These are phyloP conservation scores for Mycena latifolia DNA, from an alignment of 768 basidiomycete genomes.

Conservation along the genomic window DNA sequence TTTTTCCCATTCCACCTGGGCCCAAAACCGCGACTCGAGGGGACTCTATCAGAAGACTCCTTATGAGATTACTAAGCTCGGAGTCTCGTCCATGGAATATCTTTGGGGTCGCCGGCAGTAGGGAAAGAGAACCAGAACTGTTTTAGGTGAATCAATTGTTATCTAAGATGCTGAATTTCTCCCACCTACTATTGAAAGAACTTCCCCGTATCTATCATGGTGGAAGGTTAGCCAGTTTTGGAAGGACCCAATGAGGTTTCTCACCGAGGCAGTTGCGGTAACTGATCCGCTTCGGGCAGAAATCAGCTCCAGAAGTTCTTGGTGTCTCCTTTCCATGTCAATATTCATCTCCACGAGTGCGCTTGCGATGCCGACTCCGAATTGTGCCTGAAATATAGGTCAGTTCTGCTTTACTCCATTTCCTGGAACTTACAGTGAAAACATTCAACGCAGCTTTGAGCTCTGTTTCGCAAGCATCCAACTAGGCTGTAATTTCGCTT, in stretches of 20 bases:
- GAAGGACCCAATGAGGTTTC: too few species aligned
- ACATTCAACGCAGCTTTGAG: not conserved
- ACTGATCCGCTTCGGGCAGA: too few species aligned
- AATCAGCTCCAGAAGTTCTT: too few species aligned
- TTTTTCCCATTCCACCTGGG: too few species aligned
- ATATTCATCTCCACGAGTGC: too few species aligned
- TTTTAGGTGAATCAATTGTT: not conserved
- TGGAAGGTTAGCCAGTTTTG: too few species aligned
- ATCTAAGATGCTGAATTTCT: not conserved
- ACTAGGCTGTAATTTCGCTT: too few species aligned
- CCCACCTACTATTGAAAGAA: not conserved
- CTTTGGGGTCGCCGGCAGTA: too few species aligned
- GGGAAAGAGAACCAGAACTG: not conserved
- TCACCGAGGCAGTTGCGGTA: too few species aligned
- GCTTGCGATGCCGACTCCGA: not conserved
- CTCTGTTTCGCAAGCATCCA: too few species aligned
- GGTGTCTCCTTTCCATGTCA: too few species aligned
- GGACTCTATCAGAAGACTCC: not conserved
- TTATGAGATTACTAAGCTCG: not conserved
- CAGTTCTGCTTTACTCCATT: not conserved
- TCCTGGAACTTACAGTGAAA: not conserved
- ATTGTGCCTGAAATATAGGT: not conserved
- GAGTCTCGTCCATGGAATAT: too few species aligned
- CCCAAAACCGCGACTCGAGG: not conserved
- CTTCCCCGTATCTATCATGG: not conserved